These are phyloP conservation scores for Oidium heveae DNA, from an alignment of 2,329 filamentous ascomycete species.

Conservation along the genomic window DNA sequence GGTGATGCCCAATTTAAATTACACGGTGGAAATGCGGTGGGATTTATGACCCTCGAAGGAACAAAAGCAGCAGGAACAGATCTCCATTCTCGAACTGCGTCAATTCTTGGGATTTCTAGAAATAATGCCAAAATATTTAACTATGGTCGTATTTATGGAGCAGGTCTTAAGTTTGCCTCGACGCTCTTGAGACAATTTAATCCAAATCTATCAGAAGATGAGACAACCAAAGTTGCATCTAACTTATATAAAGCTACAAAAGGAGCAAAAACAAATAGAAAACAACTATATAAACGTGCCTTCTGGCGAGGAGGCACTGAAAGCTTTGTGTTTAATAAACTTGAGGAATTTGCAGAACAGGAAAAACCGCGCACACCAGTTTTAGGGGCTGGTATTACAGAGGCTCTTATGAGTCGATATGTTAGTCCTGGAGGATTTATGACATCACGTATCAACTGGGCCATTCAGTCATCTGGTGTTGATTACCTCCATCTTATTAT, in stretches of 20 bases:
- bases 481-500: constrained; percentile 92
- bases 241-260: constrained; percentile 78
- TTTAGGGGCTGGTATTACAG: constrained; percentile 81
- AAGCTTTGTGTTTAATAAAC: constrained; percentile 91
- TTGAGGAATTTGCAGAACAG: constrained; percentile 94
- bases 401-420: constrained; percentile 72
- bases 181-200: constrained; percentile 88
- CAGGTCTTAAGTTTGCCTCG: constrained; percentile 76
- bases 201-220: constrained; percentile 49
- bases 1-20: constrained; percentile 87
- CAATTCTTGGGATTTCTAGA: constrained; percentile 75
- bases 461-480: constrained; percentile 89
- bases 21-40: constrained; percentile 88
- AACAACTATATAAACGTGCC: constrained; percentile 39
- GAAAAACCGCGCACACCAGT: constrained; percentile 77
- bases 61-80: constrained; percentile 87
- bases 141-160: constrained; percentile 96
- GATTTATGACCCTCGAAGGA: constrained; percentile 96
- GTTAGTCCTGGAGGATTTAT: constrained; percentile 80
- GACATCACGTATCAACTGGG: constrained; percentile 95
- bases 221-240: constrained; percentile 52
- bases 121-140: constrained; percentile 97
- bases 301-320: constrained; percentile 97
- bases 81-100: constrained; percentile 76
- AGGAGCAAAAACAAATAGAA: constrained; percentile 59